These are phyloP conservation scores for Erodium trifolium DNA, from an alignment of 441 rosid species.

Conservation along the genomic window DNA sequence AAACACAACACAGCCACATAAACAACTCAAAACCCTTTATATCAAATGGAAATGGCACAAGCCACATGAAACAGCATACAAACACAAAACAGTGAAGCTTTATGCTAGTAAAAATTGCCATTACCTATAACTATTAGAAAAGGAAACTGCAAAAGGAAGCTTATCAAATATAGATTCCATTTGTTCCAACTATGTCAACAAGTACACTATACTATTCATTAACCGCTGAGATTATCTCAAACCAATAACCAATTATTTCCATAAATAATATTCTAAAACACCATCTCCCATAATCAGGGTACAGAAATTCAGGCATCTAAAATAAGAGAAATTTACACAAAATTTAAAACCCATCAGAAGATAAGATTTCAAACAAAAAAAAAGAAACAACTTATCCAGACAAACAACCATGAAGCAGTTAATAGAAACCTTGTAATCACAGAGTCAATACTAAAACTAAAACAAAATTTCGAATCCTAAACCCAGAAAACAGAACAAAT, in stretches of 20 bases:
- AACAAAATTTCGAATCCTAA: neutral
- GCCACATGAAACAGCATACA: no score
- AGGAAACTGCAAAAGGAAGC: neutral
- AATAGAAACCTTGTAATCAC: neutral
- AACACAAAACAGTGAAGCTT: no score
- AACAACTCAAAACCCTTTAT: no score
- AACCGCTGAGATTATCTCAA: neutral
- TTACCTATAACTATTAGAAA: neutral
- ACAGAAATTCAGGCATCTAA: neutral
- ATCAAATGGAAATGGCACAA: no score
- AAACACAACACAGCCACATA: no score
- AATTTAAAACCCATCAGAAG: constrained; percentile 20
- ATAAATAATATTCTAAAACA: neutral
- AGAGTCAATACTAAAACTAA: no score
- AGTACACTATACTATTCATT: neutral
- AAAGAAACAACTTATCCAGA: neutral
- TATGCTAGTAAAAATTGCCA: no score
- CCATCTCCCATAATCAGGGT: neutral
- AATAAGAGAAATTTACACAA: neutral
- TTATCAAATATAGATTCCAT: neutral
- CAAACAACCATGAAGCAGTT: neutral
- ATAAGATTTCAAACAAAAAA: neutral
- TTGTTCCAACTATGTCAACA: neutral
- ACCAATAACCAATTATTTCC: neutral
- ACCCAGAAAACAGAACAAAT: neutral